Conservation (phyloP, 2,329 filamentous ascomycete species). For the Cryoendolithus antarcticus region DNA sequence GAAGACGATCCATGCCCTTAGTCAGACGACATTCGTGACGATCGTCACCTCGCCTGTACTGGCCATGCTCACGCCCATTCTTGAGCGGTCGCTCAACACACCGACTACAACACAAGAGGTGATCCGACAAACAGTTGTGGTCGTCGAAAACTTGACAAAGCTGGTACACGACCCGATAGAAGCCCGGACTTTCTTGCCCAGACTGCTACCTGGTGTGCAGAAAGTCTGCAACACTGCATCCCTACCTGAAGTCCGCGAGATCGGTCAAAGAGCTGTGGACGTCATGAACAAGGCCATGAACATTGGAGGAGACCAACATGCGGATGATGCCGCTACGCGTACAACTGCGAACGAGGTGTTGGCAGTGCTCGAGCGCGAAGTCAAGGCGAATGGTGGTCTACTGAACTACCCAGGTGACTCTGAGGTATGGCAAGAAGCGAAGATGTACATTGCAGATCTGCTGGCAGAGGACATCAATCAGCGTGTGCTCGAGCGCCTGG, state of each 20-base stretch:
- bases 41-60: slow-evolving; percentile 91
- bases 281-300: slow-evolving; percentile 94
- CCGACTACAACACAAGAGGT: slow-evolving; percentile 88
- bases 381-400: slow-evolving; percentile 57
- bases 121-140: slow-evolving; percentile 85
- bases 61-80: slow-evolving; percentile 82
- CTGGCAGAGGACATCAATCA: slow-evolving; percentile 79
- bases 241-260: slow-evolving; percentile 83
- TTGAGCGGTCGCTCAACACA: slow-evolving; percentile 87
- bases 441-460: slow-evolving; percentile 68
- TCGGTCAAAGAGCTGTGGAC: slow-evolving; percentile 67
- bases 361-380: slow-evolving; percentile 60
- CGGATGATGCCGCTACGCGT: slow-evolving; percentile 50
- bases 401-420: slow-evolving; percentile 48
- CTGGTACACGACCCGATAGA: slow-evolving; percentile 93
- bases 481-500: slow-evolving; percentile 63
- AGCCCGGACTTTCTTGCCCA: slow-evolving; percentile 87
- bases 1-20: slow-evolving; percentile 92
- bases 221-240: slow-evolving; percentile 77
- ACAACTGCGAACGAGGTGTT: slow-evolving; percentile 61
- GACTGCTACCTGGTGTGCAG: slow-evolving; percentile 87
- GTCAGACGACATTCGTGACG: slow-evolving; percentile 96
- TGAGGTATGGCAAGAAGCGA: slow-evolving; percentile 52
- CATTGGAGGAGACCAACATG: slow-evolving; percentile 30
- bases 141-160: slow-evolving; percentile 96